phyloP scores from a whole-genome alignment of 257 asterid genomes.

The Capsicum baccatum region DNA sequence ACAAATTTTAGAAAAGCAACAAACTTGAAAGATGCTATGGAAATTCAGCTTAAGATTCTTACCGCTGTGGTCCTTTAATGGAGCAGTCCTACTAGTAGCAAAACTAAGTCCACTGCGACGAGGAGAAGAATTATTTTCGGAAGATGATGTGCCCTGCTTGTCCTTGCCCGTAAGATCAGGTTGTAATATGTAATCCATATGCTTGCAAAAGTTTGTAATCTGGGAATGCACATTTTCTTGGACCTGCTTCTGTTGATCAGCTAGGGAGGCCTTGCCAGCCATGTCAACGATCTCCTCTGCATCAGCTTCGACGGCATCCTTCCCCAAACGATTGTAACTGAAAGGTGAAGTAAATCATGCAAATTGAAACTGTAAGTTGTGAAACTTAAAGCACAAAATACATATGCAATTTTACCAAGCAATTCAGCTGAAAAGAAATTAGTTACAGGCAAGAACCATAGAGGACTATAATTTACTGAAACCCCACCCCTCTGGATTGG shows the following conservation, averaged over 20 bases:
- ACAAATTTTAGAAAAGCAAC: neutral
- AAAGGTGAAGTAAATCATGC: conserved; percentile 30
- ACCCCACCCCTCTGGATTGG: no score
- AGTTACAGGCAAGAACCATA: no score
- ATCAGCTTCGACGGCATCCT: conserved; percentile 76
- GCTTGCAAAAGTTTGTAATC: conserved; percentile 52
- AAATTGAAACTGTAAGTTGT: conserved; percentile 31
- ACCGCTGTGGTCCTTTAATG: conserved; percentile 50
- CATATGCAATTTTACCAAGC: neutral
- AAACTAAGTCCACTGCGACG: conserved; percentile 77
- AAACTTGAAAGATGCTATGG: neutral
- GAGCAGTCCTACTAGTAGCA: conserved; percentile 69
- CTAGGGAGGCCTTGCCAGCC: conserved; percentile 69
- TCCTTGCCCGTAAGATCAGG: conserved; percentile 50
- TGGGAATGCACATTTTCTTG: conserved; percentile 88
- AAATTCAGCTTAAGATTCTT: conserved; percentile 36
- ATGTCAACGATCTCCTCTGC: conserved; percentile 83
- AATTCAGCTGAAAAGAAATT: neutral
- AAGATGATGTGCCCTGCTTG: conserved; percentile 37
- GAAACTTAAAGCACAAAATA: neutral
- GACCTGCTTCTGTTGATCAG: conserved; percentile 84
- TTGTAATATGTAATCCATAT: conserved; percentile 76
- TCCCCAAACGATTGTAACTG: conserved; percentile 88
- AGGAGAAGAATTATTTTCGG: conserved; percentile 51
- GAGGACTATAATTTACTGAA: no score